Percentiles rank a stretch among this genome's conserved stretches.
These are phyloP conservation scores for Plenodomus lindquistii DNA, from an alignment of 2,329 filamentous ascomycete genomes.

Conservation along the genomic window DNA sequence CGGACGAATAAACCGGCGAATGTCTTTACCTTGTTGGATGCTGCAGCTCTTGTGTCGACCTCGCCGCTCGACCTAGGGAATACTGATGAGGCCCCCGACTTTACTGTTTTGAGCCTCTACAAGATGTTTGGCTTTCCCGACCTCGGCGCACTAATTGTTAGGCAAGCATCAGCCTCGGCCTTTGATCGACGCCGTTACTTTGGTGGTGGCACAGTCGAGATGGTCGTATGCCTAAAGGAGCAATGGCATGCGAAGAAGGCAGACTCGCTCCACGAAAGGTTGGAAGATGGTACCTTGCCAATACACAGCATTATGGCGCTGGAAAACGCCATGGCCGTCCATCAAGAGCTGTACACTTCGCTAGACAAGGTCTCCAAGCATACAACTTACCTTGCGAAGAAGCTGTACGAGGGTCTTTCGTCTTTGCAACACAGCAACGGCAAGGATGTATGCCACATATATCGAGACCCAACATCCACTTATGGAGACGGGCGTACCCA, in stretches of 20 bases:
- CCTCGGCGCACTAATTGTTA: conserved; percentile 80
- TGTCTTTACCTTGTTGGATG: conserved; percentile 78
- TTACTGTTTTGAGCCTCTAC: conserved; percentile 85
- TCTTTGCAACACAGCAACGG: conserved; percentile 72
- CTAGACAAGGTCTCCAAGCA: conserved; percentile 73
- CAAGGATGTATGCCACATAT: conserved; percentile 66
- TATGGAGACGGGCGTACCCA: conserved; percentile 54
- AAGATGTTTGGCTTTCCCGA: conserved; percentile 99
- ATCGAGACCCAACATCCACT: conserved; percentile 50
- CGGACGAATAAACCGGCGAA: conserved; percentile 47
- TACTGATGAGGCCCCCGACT: conserved; percentile 70
- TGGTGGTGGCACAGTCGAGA: conserved; percentile 91
- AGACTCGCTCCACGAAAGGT: conserved; percentile 72
- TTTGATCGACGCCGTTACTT: conserved; percentile 78
- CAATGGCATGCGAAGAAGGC: conserved; percentile 81
- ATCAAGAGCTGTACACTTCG: conserved; percentile 70
- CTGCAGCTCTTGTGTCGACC: conserved; percentile 79
- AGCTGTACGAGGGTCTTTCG: conserved; percentile 62
- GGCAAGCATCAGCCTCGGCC: conserved; percentile 67
- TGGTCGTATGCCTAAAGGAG: conserved; percentile 76
- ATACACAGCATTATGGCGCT: conserved; percentile 89
- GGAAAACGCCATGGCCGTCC: conserved; percentile 71
- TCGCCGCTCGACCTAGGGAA: conserved; percentile 73
- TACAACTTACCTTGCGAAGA: conserved; percentile 65
- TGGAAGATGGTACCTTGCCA: conserved; percentile 91